A percentile compares a stretch with the other conserved stretches of the same genome.
Conservation (phyloP, 345 rosid species). For the Microthlaspi erraticum region DNA sequence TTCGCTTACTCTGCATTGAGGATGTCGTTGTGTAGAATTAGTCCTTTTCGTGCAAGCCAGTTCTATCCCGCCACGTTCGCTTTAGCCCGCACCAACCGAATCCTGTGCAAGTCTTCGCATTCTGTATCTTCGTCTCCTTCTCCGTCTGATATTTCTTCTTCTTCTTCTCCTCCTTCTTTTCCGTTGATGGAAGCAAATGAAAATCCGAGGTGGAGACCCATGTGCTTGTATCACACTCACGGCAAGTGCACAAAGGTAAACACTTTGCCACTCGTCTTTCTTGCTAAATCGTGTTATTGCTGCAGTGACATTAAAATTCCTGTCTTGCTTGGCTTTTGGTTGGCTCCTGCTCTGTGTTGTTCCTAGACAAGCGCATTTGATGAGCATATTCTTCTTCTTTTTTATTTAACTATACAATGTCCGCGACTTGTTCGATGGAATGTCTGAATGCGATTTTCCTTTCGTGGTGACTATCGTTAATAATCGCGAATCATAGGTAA, state of each 20-base stretch:
- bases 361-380: background rate
- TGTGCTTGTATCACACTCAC: conserved; percentile 87
- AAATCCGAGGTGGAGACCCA: conserved; percentile 63
- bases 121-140: conserved; percentile 43
- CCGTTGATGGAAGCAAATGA: conserved; percentile 34
- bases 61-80: conserved; percentile 29
- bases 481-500: background rate
- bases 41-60: conserved; percentile 29
- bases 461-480: background rate
- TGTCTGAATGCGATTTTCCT: conserved; percentile 25
- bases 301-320: background rate
- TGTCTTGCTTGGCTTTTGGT: background rate
- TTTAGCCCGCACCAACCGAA: conserved; percentile 32
- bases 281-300: conserved; percentile 1
- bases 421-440: conserved; percentile 49
- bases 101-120: conserved; percentile 34
- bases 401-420: conserved; percentile 20
- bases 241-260: conserved; percentile 79
- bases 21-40: conserved; percentile 37
- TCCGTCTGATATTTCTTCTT: conserved; percentile 2
- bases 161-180: conserved; percentile 30
- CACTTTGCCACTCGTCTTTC: background rate
- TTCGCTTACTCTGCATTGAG: conserved; percentile 35
- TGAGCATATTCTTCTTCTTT: no score
- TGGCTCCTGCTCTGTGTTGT: background rate